phyloP scores from a whole-genome alignment of 2,329 filamentous ascomycete species.

The Ceratocystiopsis sp. region DNA sequence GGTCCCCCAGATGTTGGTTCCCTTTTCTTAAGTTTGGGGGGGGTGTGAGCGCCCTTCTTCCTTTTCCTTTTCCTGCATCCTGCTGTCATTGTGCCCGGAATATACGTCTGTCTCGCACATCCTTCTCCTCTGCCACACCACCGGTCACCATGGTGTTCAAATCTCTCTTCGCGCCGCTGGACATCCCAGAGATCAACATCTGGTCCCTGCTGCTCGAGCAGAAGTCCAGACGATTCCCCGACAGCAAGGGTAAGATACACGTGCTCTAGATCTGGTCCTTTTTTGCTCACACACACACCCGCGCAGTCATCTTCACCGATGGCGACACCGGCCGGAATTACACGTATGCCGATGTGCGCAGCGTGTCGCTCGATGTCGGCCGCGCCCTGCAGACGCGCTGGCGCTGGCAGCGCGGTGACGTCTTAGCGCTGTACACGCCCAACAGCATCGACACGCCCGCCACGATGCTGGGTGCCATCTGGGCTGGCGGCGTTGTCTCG shows the following conservation, averaged over 20 bases:
- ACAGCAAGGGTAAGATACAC: slow-evolving; percentile 47
- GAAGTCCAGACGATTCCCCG: slow-evolving; percentile 45
- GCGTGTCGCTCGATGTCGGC: slow-evolving; percentile 57
- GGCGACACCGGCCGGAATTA: slow-evolving; percentile 50
- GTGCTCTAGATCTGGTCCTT: no score
- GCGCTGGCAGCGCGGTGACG: slow-evolving; percentile 70
- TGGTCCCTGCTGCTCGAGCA: slow-evolving; percentile 66
- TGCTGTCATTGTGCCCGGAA: no score
- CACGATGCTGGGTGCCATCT: slow-evolving; percentile 61
- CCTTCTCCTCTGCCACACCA: no score
- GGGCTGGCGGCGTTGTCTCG: slow-evolving; percentile 68
- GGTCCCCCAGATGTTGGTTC: no score
- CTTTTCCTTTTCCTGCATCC: no score
- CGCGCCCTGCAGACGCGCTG: slow-evolving; percentile 57
- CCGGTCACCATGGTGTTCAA: slow-evolving; percentile 46
- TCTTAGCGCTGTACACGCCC: slow-evolving; percentile 65
- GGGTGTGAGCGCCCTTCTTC: no score
- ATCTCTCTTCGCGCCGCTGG: slow-evolving; percentile 45
- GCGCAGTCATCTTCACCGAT: slow-evolving; percentile 60
- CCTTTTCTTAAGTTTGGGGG: no score
- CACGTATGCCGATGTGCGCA: slow-evolving; percentile 51
- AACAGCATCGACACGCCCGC: slow-evolving; percentile 74
- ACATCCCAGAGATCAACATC: slow-evolving; percentile 59
- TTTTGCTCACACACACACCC: not conserved
- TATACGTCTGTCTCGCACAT: no score